phyloP scores from a whole-genome alignment of 768 basidiomycete species.

The Postia placenta region DNA sequence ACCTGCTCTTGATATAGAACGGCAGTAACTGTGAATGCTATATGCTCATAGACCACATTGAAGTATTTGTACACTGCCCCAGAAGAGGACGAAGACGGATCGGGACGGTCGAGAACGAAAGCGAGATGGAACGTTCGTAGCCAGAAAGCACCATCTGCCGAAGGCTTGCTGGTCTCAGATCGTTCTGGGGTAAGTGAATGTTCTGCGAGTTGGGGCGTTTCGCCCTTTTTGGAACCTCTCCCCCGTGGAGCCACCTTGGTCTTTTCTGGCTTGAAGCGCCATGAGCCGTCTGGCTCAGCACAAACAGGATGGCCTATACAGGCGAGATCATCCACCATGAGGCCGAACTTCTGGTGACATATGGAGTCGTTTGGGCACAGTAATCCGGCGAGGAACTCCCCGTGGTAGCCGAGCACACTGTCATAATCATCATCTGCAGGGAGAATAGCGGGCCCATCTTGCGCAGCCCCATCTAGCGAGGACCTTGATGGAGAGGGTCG shows the following conservation, averaged over 20 bases:
- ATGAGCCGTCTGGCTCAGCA: constrained; percentile 61
- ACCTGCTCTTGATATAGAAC: constrained; percentile 92
- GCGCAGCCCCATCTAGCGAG: constrained; percentile 7
- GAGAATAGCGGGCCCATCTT: background rate
- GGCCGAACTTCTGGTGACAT: constrained; percentile 93
- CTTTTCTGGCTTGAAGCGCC: constrained; percentile 71
- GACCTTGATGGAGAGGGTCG: constrained; percentile 46
- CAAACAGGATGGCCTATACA: constrained; percentile 96
- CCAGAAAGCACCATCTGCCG: constrained; percentile 34
- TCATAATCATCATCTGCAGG: constrained; percentile 47
- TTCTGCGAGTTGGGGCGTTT: constrained; percentile 22
- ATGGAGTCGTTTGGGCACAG: constrained; percentile 73
- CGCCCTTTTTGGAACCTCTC: constrained; percentile 44
- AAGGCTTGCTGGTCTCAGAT: constrained; percentile 6
- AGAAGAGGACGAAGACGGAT: constrained; percentile 79
- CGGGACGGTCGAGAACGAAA: constrained; percentile 82
- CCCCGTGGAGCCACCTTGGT: constrained; percentile 45
- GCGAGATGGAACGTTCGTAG: constrained; percentile 81
- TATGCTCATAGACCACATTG: constrained; percentile 83
- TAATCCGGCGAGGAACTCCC: constrained; percentile 75
- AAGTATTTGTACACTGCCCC: constrained; percentile 75
- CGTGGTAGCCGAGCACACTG: constrained; percentile 70
- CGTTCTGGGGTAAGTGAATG: constrained; percentile 30
- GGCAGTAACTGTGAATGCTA: constrained; percentile 86
- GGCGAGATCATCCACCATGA: constrained; percentile 84